Conservation (phyloP, 441 rosid species). For the Gossypium trilobum region DNA sequence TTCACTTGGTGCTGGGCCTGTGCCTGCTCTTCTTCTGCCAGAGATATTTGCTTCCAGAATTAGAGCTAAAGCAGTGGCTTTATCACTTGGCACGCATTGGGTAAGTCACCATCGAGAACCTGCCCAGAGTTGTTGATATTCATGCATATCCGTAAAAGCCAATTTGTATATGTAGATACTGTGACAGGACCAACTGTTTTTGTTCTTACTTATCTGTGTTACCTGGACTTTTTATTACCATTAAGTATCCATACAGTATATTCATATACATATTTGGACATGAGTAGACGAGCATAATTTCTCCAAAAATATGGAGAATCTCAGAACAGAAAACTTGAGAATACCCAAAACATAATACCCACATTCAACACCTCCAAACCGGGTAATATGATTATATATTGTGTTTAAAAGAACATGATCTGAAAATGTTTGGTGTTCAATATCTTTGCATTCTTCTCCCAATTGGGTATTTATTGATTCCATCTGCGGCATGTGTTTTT, state of each 20-base stretch:
- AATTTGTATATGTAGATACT: not conserved
- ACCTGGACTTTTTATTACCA: not conserved
- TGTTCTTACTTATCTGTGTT: not conserved
- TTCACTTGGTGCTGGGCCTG: constrained; percentile 98
- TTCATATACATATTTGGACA: not conserved
- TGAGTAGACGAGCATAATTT: not conserved
- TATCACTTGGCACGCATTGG: constrained; percentile 95
- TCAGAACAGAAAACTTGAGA: not conserved
- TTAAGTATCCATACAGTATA: not conserved
- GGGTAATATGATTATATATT: not conserved
- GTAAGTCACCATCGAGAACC: constrained; percentile 30
- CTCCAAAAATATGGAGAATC: not conserved
- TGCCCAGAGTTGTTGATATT: not conserved
- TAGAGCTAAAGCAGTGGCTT: constrained; percentile 90
- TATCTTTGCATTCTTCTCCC: not conserved
- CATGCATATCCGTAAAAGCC: not conserved
- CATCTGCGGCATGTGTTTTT: constrained; percentile 11
- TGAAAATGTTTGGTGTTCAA: not conserved
- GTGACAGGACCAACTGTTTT: not conserved
- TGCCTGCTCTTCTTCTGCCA: constrained; percentile 89
- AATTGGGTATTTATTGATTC: not conserved
- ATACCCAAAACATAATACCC: not conserved
- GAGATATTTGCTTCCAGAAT: constrained; percentile 94
- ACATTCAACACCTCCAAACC: not conserved
- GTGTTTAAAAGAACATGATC: not conserved